Evolutionary conservation across 1,284 basidiomycete species (phyloP), one percentile per base, ranked within the genome.

Genomic region (Ganoderma leucocontextum): DNA sequence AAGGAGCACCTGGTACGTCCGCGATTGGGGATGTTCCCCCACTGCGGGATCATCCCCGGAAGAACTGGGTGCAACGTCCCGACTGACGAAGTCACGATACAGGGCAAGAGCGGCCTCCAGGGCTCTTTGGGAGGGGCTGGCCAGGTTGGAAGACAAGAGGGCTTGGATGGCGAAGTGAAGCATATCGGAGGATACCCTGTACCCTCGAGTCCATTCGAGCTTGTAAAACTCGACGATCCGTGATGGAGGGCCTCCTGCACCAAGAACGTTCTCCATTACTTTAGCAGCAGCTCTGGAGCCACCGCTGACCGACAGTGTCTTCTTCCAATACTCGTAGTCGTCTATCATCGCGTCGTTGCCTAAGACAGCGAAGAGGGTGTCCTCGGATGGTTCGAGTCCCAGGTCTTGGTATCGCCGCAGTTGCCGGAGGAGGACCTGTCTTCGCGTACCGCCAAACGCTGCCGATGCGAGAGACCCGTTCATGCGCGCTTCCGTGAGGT

Each of bases 1-100:
- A 17, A 92, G 79, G 29, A 93, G 80, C 12, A 80, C 84, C 44
- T 86, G 83, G 74, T 88, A 93, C 47, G 91, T 83, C 42, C 82
- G 79, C 9, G 81, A 75, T 65, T 62, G 57, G 0, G 70, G 72
- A 49, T n/a, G 60, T 29, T 61, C 8, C 33, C 25, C 13, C 38
- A 6, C 22, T n/a, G 47, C 2, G 52, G 55, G 25, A 15, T 33
- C 47, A 62, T 60, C 65, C 60, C 44, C 41, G 39, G 59, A 22
- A 52, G 42, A 44, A 22, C 29, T 52, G 33, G 62, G 33, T 35
- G 22, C 35, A 35, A 49, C 53, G 38, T 19, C 15, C 35, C 72
- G 61, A 71, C 65, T 49, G 0, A 80, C 75, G 49, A 89, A 80
- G 29, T 87, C 84, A 10, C 74, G 75, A 74, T 88, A 90, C 0